Evolutionary conservation across 2,329 filamentous ascomycete genomes (phyloP).

Genomic region (Bipolaris gigantea): DNA sequence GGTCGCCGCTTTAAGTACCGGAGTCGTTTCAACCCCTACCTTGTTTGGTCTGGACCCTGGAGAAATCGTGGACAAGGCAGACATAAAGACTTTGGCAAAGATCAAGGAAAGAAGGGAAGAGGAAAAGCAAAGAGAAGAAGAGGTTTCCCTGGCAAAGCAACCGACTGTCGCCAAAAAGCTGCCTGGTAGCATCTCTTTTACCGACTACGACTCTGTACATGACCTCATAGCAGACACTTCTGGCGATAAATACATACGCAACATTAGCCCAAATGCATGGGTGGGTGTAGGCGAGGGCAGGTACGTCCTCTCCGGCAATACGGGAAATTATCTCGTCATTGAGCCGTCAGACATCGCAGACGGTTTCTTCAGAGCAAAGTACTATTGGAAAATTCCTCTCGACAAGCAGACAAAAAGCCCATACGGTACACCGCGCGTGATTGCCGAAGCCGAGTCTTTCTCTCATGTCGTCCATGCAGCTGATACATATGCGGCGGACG

Average conservation of each 20-base stretch:
- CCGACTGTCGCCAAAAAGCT: slow-evolving; percentile 24
- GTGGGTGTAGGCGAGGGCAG: slow-evolving; percentile 71
- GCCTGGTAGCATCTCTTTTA: slow-evolving; percentile 68
- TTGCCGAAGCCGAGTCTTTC: slow-evolving; percentile 69
- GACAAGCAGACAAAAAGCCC: slow-evolving; percentile 52
- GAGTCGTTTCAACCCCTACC: slow-evolving; percentile 87
- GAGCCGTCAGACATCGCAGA: slow-evolving; percentile 49
- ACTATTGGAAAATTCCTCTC: slow-evolving; percentile 47
- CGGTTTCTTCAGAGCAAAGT: slow-evolving; percentile 45
- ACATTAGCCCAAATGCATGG: slow-evolving; percentile 77
- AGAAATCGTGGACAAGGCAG: slow-evolving; percentile 71
- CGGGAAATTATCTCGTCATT: slow-evolving; percentile 63
- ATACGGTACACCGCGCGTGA: slow-evolving; percentile 67
- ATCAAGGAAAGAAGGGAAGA: slow-evolving; percentile 55
- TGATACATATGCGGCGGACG: slow-evolving; percentile 73
- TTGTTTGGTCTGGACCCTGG: slow-evolving; percentile 88
- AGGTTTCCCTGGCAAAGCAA: slow-evolving; percentile 71
- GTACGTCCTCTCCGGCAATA: slow-evolving; percentile 68
- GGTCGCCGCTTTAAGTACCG: slow-evolving; percentile 80
- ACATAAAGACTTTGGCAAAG: slow-evolving; percentile 62
- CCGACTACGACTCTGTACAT: slow-evolving; percentile 88
- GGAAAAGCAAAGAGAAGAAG: slow-evolving; percentile 46
- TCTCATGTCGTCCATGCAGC: slow-evolving; percentile 78
- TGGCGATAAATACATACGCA: slow-evolving; percentile 75
- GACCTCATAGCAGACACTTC: slow-evolving; percentile 84